These are phyloP conservation scores for Ganoderma meredithae DNA, from an alignment of 1,284 basidiomycete species.

Conservation along the genomic window DNA sequence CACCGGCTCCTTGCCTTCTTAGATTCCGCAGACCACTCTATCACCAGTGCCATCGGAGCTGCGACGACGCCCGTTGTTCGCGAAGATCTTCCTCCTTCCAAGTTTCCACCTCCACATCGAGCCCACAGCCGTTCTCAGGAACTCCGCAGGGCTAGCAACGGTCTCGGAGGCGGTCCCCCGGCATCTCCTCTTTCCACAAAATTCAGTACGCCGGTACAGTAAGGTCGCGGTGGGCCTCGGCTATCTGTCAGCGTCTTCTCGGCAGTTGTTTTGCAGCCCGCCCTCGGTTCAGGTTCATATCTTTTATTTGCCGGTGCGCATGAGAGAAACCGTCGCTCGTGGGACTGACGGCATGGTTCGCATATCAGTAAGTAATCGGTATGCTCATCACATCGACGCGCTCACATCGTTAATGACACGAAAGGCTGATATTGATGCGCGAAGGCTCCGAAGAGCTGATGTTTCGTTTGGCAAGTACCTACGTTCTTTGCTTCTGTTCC, in stretches of 20 bases:
- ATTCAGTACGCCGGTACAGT: background rate
- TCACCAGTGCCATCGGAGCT: background rate
- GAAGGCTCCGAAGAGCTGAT: background rate
- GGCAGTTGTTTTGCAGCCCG: background rate
- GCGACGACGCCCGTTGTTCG: background rate
- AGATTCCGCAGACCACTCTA: background rate
- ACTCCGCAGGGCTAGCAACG: background rate
- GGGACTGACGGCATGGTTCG: background rate
- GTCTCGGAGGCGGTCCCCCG: background rate
- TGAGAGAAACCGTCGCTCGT: background rate
- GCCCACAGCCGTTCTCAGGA: background rate
- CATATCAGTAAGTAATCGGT: background rate
- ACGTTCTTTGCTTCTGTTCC: background rate
- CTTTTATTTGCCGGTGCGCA: background rate
- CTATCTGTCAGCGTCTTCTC: background rate
- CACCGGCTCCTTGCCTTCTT: background rate
- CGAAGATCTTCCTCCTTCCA: background rate
- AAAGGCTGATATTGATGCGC: constrained; percentile 10
- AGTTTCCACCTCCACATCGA: background rate
- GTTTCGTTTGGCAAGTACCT: background rate
- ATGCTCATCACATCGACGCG: constrained; percentile 3
- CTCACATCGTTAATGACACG: background rate
- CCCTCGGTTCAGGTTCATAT: background rate
- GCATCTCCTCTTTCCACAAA: background rate
- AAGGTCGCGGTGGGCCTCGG: background rate